These are phyloP conservation scores for Symbiodinium pilosum DNA, from an alignment of 73 alveolate species.

Conservation along the genomic window DNA sequence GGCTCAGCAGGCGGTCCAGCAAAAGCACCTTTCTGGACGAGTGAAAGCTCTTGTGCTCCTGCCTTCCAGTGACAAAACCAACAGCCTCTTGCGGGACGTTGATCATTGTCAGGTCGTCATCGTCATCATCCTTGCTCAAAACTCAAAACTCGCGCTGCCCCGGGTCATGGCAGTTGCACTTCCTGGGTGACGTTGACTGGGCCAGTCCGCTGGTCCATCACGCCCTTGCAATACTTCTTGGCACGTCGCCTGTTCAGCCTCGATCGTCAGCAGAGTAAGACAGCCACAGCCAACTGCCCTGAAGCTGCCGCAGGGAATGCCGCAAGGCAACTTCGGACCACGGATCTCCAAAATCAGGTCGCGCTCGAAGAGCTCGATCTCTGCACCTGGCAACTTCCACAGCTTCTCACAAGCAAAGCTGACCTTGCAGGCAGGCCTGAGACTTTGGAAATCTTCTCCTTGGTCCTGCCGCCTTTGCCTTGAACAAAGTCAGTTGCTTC, in stretches of 20 bases:
- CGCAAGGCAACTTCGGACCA: constrained; percentile 29
- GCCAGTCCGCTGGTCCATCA: constrained; percentile 92
- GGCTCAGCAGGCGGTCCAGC: background rate
- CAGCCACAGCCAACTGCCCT: background rate
- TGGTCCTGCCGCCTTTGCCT: constrained; percentile 89
- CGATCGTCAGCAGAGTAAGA: background rate
- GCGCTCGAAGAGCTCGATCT: constrained; percentile 92
- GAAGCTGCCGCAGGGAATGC: too few relatives aligned
- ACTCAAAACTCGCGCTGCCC: background rate
- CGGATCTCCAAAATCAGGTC: constrained; percentile 91
- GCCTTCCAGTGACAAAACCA: constrained; percentile 93
- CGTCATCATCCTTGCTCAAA: constrained; percentile 22
- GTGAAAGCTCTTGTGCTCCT: too few relatives aligned
- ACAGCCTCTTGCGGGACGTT: constrained; percentile 77
- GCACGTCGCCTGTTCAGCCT: constrained; percentile 84
- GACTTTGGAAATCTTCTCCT: constrained; percentile 86
- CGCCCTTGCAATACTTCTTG: constrained; percentile 94
- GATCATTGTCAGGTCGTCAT: constrained; percentile 78
- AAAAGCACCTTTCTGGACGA: background rate
- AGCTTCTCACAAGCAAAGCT: background rate
- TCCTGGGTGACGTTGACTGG: constrained; percentile 75
- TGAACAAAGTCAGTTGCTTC: background rate
- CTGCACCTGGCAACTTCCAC: constrained; percentile 22
- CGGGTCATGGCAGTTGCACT: too few relatives aligned
- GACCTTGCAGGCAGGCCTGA: too few relatives aligned